Conservation (phyloP, 2,329 filamentous ascomycete species). For the Rutstroemia sp. region DNA sequence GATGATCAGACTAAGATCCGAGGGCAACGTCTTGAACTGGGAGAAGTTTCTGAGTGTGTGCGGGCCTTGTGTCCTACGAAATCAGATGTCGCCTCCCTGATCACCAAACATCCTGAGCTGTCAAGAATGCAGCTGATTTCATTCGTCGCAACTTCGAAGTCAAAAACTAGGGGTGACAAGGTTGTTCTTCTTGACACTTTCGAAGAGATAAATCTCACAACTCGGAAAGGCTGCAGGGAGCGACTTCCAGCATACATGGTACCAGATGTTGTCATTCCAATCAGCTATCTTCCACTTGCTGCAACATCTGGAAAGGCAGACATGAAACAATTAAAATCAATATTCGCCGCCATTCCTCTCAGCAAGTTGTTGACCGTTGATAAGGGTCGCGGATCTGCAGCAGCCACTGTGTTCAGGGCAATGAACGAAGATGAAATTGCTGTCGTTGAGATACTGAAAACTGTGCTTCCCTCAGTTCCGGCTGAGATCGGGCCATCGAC, state of each 20-base stretch:
- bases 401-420: not conserved
- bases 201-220: slow-evolving; percentile 31
- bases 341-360: not conserved
- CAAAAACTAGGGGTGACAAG: not conserved
- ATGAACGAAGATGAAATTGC: not conserved
- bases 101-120: not conserved
- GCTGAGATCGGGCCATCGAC: not conserved
- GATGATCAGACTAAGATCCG: slow-evolving; percentile 53
- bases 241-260: slow-evolving; percentile 21
- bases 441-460: slow-evolving; percentile 2
- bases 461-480: not conserved
- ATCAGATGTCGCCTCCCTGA: not conserved
- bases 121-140: not conserved
- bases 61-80: not conserved
- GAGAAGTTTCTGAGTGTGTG: not conserved
- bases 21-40: slow-evolving; percentile 14
- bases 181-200: not conserved
- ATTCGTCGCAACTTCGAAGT: not conserved
- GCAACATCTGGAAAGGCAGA: not conserved
- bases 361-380: not conserved
- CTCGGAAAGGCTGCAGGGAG: slow-evolving; percentile 24
- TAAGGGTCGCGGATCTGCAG: not conserved
- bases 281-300: slow-evolving; percentile 1
- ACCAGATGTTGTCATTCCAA: not conserved
- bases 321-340: not conserved